Percentiles rank a stretch among this genome's conserved stretches.
These are phyloP conservation scores for Baorangia bicolor DNA, from an alignment of 768 basidiomycete genomes.

Conservation along the genomic window DNA sequence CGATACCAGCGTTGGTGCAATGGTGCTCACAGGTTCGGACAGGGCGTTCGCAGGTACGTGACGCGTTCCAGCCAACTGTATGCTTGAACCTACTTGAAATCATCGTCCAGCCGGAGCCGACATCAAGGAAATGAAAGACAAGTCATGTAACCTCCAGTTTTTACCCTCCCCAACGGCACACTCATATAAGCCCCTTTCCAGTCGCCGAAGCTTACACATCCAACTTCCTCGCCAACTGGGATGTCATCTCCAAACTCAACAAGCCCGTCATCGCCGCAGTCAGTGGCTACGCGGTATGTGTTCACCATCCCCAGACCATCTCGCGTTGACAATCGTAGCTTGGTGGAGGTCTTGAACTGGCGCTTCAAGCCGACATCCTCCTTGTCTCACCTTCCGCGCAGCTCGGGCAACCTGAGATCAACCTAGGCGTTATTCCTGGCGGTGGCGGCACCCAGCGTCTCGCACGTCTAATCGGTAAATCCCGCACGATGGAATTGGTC, in stretches of 20 bases:
- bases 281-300: slow-evolving; percentile 84
- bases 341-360: slow-evolving; percentile 95
- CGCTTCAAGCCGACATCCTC: slow-evolving; percentile 95
- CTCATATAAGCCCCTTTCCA: slow-evolving; percentile 27
- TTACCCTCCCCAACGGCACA: not conserved
- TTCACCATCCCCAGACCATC: not conserved
- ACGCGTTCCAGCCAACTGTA: not conserved
- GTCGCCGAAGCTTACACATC: slow-evolving; percentile 85
- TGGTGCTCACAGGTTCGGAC: slow-evolving; percentile 91
- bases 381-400: slow-evolving; percentile 86
- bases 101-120: slow-evolving; percentile 79
- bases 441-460: slow-evolving; percentile 94
- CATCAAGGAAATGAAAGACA: slow-evolving; percentile 99
- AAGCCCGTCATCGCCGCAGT: slow-evolving; percentile 98
- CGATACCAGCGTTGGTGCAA: slow-evolving; percentile 72
- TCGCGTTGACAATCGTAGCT: slow-evolving; percentile 51
- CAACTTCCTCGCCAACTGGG: slow-evolving; percentile 88
- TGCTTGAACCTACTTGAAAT: not conserved
- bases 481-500: slow-evolving; percentile 91
- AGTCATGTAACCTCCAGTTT: slow-evolving; percentile 61
- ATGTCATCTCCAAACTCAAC: slow-evolving; percentile 62
- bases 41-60: slow-evolving; percentile 87
- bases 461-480: slow-evolving; percentile 83
- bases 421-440: slow-evolving; percentile 91
- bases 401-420: slow-evolving; percentile 97